Conservation (phyloP, 2,329 filamentous ascomycete genomes). For the Dactylellina drechsleri region DNA sequence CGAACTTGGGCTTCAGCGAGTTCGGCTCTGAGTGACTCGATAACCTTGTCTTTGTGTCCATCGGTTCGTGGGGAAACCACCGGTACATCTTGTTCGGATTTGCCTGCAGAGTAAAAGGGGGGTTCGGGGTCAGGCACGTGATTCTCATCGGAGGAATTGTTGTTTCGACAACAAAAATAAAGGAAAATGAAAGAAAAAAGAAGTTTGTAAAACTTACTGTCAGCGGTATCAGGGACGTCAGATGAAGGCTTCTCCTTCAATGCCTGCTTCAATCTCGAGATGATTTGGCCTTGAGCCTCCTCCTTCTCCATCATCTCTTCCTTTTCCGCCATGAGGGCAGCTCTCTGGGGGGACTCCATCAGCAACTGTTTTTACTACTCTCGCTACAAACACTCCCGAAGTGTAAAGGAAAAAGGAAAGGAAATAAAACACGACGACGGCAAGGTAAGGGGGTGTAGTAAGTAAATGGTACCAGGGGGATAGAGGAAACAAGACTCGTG, state of each 20-base stretch:
- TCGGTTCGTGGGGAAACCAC: constrained; percentile 69
- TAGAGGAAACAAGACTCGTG: constrained; percentile 62
- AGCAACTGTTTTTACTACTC: constrained; percentile 7
- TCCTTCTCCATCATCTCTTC: constrained; percentile 85
- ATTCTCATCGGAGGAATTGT: constrained; percentile 18
- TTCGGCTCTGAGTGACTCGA: constrained; percentile 89
- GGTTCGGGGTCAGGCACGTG: constrained; percentile 56
- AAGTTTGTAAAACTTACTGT: constrained; percentile 29
- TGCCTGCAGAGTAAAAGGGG: constrained; percentile 72
- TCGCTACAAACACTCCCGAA: not conserved
- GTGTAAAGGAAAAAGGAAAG: constrained; percentile 2
- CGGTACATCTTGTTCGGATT: constrained; percentile 69
- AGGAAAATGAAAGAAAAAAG: not conserved
- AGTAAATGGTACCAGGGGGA: not conserved
- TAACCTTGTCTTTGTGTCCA: constrained; percentile 94
- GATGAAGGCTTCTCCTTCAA: constrained; percentile 69
- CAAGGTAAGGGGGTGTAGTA: too few species aligned
- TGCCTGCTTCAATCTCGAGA: constrained; percentile 90
- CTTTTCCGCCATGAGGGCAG: constrained; percentile 70
- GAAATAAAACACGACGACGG: constrained; percentile 6
- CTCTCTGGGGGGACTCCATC: constrained; percentile 55
- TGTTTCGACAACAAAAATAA: constrained; percentile 1
- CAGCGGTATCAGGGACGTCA: constrained; percentile 38
- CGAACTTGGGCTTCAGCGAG: constrained; percentile 96
- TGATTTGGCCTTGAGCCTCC: constrained; percentile 88